These are phyloP conservation scores for Geotrichum aggregatum DNA, from an alignment of 1,139 yeast species.

Conservation along the genomic window DNA sequence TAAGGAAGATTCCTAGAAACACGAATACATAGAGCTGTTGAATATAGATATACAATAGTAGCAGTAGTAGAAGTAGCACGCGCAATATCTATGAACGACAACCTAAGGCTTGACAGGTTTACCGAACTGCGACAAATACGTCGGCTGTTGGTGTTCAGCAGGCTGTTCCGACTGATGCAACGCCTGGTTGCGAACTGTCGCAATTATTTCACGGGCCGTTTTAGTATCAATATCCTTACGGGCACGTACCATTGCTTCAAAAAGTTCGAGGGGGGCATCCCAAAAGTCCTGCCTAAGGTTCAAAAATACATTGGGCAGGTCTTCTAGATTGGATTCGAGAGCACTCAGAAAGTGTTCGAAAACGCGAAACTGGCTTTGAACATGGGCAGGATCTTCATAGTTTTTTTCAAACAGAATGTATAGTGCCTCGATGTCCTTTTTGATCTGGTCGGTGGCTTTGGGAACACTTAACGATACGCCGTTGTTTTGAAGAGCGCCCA, in stretches of 20 bases:
- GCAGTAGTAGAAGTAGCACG: too few species aligned
- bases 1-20: too few species aligned
- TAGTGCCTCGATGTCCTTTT: slow-evolving; percentile 63
- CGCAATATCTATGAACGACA: too few species aligned
- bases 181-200: slow-evolving; percentile 34
- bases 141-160: slow-evolving; percentile 26
- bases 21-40: too few species aligned
- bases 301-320: slow-evolving; percentile 54
- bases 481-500: slow-evolving; percentile 46
- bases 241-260: slow-evolving; percentile 39
- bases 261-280: slow-evolving; percentile 44
- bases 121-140: slow-evolving; percentile 28
- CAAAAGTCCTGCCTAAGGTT: slow-evolving; percentile 67
- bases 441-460: slow-evolving; percentile 57
- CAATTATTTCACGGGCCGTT: slow-evolving; percentile 36
- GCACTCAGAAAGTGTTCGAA: slow-evolving; percentile 72
- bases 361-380: slow-evolving; percentile 52
- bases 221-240: slow-evolving; percentile 40
- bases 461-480: slow-evolving; percentile 43
- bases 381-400: slow-evolving; percentile 39
- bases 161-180: slow-evolving; percentile 29
- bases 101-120: slow-evolving; percentile 10
- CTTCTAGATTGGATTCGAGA: slow-evolving; percentile 50
- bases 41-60: too few species aligned
- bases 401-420: slow-evolving; percentile 57